Evolutionary conservation across 2,329 filamentous ascomycete species (phyloP).

Genomic region (Claviceps sp.): DNA sequence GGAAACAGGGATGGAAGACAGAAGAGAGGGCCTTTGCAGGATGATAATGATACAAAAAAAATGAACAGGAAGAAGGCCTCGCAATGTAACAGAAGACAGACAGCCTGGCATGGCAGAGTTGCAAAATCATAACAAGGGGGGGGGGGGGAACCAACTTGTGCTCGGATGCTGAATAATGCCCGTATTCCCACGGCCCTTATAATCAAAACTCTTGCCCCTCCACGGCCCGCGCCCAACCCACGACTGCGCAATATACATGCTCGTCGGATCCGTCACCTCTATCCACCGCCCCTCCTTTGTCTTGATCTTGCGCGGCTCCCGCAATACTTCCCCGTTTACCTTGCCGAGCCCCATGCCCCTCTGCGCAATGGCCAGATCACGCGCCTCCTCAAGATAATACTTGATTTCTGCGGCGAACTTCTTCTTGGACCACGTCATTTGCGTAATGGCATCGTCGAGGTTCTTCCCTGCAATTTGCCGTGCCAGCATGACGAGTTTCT

Average conservation of each 20-base stretch:
- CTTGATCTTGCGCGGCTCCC: conserved; percentile 40
- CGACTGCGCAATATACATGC: conserved; percentile 80
- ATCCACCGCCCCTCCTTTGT: conserved; percentile 64
- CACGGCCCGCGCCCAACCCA: conserved; percentile 75
- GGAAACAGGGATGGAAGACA: not conserved
- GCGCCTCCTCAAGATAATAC: conserved; percentile 67
- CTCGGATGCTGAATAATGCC: conserved; percentile 56
- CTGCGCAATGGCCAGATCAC: conserved; percentile 65
- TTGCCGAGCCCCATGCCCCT: conserved; percentile 70
- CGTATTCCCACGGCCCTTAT: conserved; percentile 62
- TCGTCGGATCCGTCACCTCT: conserved; percentile 58
- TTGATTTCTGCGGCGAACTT: conserved; percentile 71
- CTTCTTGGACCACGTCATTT: conserved; percentile 95
- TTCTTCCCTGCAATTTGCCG: conserved; percentile 86
- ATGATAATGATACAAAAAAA: not conserved
- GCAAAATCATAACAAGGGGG: no score
- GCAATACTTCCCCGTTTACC: conserved; percentile 25
- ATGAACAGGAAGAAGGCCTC: no score
- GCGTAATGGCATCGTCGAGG: conserved; percentile 82
- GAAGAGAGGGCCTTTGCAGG: not conserved
- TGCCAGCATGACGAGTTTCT: conserved; percentile 80
- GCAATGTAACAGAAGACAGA: no score
- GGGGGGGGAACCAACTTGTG: conserved; percentile 47
- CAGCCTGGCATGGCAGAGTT: no score
- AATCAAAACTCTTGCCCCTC: conserved; percentile 44